Percentiles rank a stretch among this genome's conserved stretches.
Conservation (phyloP, 139 green algal species). For the Chlorella sp. region DNA sequence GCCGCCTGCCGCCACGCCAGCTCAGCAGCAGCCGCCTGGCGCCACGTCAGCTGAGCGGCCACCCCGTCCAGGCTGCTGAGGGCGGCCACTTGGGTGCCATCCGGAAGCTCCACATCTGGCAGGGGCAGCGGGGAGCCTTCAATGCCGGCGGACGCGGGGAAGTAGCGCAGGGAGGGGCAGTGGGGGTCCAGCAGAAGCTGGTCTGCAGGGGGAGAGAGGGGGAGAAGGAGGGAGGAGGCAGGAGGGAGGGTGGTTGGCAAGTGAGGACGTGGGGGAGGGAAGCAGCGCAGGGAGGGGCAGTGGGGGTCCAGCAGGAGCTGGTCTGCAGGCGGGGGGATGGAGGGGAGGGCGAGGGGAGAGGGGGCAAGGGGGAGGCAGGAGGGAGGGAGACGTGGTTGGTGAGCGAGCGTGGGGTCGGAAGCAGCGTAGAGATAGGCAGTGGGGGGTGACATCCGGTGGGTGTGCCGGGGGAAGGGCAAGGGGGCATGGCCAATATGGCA, state of each 20-base stretch:
- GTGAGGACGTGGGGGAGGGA: background rate
- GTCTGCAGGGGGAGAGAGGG: constrained; percentile 36
- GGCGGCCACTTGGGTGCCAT: constrained; percentile 36
- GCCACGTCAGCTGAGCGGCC: constrained; percentile 29
- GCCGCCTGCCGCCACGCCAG: background rate
- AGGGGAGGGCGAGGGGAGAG: too few relatives aligned
- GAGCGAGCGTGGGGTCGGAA: too few relatives aligned
- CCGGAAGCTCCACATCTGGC: constrained; percentile 23
- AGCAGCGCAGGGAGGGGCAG: too few relatives aligned
- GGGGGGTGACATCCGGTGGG: too few relatives aligned
- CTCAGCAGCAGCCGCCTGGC: background rate
- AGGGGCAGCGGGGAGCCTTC: constrained; percentile 42
- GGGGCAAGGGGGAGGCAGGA: background rate
- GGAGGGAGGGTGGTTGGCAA: background rate
- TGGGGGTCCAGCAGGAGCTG: constrained; percentile 72
- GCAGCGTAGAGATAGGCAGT: background rate
- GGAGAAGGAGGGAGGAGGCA: background rate
- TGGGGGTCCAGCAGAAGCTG: constrained; percentile 71
- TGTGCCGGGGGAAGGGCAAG: too few relatives aligned
- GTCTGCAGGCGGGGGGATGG: constrained; percentile 39
- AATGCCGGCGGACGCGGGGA: constrained; percentile 56
- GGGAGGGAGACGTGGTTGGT: background rate
- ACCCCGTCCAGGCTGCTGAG: constrained; percentile 64
- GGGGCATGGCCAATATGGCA: too few relatives aligned
- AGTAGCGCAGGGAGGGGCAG: constrained; percentile 45